These are phyloP conservation scores for Kalmusia sp. DNA, from an alignment of 2,329 filamentous ascomycete species.

Conservation along the genomic window DNA sequence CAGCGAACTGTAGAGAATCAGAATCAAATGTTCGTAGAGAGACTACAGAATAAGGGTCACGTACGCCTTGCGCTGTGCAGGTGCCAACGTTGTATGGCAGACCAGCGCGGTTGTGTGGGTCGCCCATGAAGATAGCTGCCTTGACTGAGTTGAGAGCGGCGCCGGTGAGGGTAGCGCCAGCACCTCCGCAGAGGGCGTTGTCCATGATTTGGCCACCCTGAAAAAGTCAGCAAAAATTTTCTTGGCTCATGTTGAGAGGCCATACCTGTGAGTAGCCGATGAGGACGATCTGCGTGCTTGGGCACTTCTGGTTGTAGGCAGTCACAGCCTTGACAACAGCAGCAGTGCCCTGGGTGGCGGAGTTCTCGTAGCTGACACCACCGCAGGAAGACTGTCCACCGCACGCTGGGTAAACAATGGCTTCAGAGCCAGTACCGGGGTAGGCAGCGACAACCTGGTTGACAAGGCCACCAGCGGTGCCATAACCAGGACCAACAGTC, in stretches of 20 bases:
- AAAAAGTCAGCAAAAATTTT: conserved; percentile 12
- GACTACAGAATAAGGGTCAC: conserved; percentile 31
- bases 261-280: conserved; percentile 68
- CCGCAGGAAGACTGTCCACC: conserved; percentile 67
- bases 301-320: conserved; percentile 63
- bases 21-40: neutral
- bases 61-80: conserved; percentile 65
- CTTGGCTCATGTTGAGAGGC: neutral
- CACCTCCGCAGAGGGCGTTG: conserved; percentile 67
- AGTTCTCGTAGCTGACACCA: conserved; percentile 65
- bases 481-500: conserved; percentile 50
- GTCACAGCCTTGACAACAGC: conserved; percentile 68
- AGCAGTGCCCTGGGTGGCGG: conserved; percentile 63
- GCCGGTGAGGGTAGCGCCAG: conserved; percentile 54
- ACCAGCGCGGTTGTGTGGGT: conserved; percentile 64
- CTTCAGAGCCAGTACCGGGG: conserved; percentile 49
- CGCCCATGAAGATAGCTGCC: conserved; percentile 70
- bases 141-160: conserved; percentile 64
- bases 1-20: conserved; percentile 60
- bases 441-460: conserved; percentile 50
- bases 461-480: conserved; percentile 49
- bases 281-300: conserved; percentile 64
- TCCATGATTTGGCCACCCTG: conserved; percentile 68
- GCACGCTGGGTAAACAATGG: conserved; percentile 62
- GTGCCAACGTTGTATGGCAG: conserved; percentile 68